Conservation (phyloP, 768 basidiomycete genomes). For the Saitozyma sp. region DNA sequence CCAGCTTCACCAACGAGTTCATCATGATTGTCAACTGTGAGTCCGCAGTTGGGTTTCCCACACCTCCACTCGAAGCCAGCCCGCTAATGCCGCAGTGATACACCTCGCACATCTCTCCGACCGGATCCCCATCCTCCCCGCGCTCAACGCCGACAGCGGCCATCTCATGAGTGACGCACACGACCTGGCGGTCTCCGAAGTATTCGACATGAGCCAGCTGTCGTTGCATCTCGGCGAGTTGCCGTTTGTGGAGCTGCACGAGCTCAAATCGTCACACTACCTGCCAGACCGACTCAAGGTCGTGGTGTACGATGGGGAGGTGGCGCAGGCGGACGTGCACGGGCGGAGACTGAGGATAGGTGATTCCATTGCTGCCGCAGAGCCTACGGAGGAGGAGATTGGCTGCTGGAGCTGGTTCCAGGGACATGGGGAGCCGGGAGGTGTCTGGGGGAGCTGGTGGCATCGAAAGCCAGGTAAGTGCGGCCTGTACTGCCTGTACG, state of each 20-base stretch:
- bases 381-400: slow-evolving; percentile 9
- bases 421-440: slow-evolving; percentile 8
- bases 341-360: slow-evolving; percentile 1
- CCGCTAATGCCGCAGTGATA: slow-evolving; percentile 11
- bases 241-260: slow-evolving; percentile 20
- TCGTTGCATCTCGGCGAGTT: slow-evolving; percentile 13
- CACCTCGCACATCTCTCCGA: slow-evolving; percentile 16
- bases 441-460: too few relatives aligned
- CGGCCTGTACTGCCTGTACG: not conserved
- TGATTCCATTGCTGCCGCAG: slow-evolving; percentile 9
- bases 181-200: slow-evolving; percentile 16
- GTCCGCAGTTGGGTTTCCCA: not conserved
- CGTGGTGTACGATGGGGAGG: slow-evolving; percentile 16
- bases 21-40: slow-evolving; percentile 19
- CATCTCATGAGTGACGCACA: not conserved
- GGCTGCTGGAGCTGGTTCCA: slow-evolving; percentile 18
- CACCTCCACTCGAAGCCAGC: not conserved
- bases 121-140: slow-evolving; percentile 20
- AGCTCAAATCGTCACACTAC: slow-evolving; percentile 11
- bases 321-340: slow-evolving; percentile 9
- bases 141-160: slow-evolving; percentile 7
- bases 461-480: too few relatives aligned
- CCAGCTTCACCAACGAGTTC: slow-evolving; percentile 18
- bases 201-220: slow-evolving; percentile 16
- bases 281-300: slow-evolving; percentile 10